Conservation (phyloP, 2,329 filamentous ascomycete genomes). For the Fusarium nisikadoi region DNA sequence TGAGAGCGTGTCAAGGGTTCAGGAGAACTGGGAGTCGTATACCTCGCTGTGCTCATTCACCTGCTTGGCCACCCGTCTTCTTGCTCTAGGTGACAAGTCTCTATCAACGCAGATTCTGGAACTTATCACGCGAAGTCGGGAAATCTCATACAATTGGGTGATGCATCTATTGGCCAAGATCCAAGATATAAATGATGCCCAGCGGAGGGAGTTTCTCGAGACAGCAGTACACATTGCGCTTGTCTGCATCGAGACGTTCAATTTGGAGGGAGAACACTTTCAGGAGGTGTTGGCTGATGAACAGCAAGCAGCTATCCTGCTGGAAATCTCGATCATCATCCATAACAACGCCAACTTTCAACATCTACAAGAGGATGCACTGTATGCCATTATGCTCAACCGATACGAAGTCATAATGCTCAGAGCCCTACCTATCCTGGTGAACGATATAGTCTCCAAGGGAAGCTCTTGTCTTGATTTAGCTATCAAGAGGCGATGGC, state of each 20-base stretch:
- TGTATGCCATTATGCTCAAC: constrained; percentile 7
- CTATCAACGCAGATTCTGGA: neutral
- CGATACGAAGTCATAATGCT: constrained; percentile 24
- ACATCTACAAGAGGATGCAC: neutral
- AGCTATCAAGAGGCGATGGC: constrained; percentile 32
- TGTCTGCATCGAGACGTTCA: constrained; percentile 30
- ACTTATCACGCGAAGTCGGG: constrained; percentile 10
- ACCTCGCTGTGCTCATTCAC: constrained; percentile 29
- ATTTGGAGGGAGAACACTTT: constrained; percentile 10
- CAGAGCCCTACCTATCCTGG: neutral
- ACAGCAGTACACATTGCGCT: constrained; percentile 9
- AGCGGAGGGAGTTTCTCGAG: constrained; percentile 16
- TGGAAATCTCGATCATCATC: constrained; percentile 24
- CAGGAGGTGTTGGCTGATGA: neutral
- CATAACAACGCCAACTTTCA: constrained; percentile 1
- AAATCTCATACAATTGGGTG: constrained; percentile 22
- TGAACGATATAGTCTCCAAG: accelerated
- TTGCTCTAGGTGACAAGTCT: constrained; percentile 3
- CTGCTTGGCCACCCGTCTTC: constrained; percentile 26
- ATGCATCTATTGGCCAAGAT: neutral
- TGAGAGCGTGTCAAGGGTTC: constrained; percentile 3
- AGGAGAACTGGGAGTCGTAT: constrained; percentile 41
- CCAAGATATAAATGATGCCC: neutral
- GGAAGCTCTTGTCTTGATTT: constrained; percentile 14
- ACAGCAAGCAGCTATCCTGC: constrained; percentile 15